These are phyloP conservation scores for Vachellia collinsii DNA, from an alignment of 306 rosid genomes.

Conservation along the genomic window DNA sequence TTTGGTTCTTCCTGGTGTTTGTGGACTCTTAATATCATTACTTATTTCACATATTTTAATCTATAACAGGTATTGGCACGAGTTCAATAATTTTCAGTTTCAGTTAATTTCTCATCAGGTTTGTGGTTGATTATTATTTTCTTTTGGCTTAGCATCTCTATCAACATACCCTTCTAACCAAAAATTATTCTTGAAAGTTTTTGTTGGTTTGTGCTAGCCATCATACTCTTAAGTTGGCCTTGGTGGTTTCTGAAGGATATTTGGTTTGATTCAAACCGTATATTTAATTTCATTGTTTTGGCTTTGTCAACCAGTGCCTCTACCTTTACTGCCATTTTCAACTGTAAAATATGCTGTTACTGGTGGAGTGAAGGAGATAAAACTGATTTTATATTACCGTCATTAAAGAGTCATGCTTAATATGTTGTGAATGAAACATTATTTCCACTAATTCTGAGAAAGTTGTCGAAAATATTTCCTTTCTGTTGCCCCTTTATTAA, in stretches of 20 bases:
- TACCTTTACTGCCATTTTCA: slow-evolving; percentile 8
- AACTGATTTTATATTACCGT: slow-evolving; percentile 7
- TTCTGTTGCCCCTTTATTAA: not conserved
- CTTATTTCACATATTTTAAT: slow-evolving; percentile 36
- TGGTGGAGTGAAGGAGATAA: slow-evolving; percentile 13
- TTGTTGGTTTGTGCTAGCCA: not conserved
- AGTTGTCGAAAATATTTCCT: slow-evolving; percentile 13
- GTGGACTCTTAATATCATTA: slow-evolving; percentile 35
- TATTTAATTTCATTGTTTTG: slow-evolving; percentile 3
- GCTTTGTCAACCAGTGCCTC: not conserved
- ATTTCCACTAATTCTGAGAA: slow-evolving; percentile 12
- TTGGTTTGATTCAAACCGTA: not conserved
- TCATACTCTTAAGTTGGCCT: slow-evolving; percentile 13
- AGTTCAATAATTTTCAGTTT: slow-evolving; percentile 92
- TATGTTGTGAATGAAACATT: not conserved
- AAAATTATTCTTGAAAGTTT: slow-evolving; percentile 3
- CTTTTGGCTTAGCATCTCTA: not conserved
- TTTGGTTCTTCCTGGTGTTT: slow-evolving; percentile 13
- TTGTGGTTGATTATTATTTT: slow-evolving; percentile 29
- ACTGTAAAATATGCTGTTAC: not conserved
- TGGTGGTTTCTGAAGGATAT: slow-evolving; percentile 4
- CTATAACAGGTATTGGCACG: slow-evolving; percentile 91
- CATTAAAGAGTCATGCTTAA: slow-evolving; percentile 13
- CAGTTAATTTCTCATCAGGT: slow-evolving; percentile 95
- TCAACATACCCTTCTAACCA: not conserved